Evolutionary conservation across 352 stramenopile species (phyloP), one percentile per base, ranked within the genome.

Genomic region (Globisporangium middletonii): DNA sequence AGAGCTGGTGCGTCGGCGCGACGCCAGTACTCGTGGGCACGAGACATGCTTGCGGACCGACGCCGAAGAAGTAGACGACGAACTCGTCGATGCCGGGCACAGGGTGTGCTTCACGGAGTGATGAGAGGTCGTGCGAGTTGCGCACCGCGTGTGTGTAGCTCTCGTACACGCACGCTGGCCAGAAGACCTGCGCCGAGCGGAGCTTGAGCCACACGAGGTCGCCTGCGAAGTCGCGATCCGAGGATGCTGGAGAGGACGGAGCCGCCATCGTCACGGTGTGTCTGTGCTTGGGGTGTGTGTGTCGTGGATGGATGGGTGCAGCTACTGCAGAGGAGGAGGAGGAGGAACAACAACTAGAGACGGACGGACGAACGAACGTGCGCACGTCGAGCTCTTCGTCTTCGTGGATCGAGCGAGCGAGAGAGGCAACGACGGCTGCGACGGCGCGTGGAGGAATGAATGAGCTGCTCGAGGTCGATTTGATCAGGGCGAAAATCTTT

Each of bases 61-160:
- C 73, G 46, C 85, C 85, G 49, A 94, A 88, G 69, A 92, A 92
- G 62, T 83, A 84, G 44, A 94, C 55, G n/a, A 94, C 60, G 60
- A 72, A 72, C 60, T 94, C 82, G 53, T 92, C 85, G 3, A 27
- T 41, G 53, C 87, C 73, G n/a, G 88, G 65, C 59, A 61, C 69
- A 4, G 79, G 79, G 49, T 88, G 88, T 42, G n/a, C 35, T 12
- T 48, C 50, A 23, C 73, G 68, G 28, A 92, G 53, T 4, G 56
- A 41, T 46, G 50, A 66, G 45, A 80, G 43, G 37, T 92, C 83
- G 63, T 86, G 79, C 23, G 65, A 60, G 55, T 88, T 70, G 35
- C 41, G 19, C 15, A 67, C 57, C 13, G 74, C 76, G n/a, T 56
- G 59, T n/a, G 68, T 73, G 65, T 86, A 92, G 46, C 55, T 72